A percentile compares a stretch with the other conserved stretches of the same genome.
phyloP scores from a whole-genome alignment of 495 filamentous ascomycete genomes.

The Bacidia gigantensis region DNA sequence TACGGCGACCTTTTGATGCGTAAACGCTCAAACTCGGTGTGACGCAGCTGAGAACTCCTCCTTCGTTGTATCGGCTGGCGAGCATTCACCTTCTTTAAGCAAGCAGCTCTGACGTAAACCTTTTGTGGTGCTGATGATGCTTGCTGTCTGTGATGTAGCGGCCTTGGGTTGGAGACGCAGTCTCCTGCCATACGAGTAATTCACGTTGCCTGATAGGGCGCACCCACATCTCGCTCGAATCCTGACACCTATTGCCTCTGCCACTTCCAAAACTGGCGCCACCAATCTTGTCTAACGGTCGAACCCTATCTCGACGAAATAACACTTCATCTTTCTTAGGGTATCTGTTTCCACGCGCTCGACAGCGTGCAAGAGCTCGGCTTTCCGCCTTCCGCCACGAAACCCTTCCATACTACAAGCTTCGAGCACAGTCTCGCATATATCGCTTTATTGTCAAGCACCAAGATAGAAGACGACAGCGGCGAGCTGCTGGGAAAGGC shows the following conservation, averaged over 20 bases:
- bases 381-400: constrained; percentile 58
- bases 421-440: constrained; percentile 56
- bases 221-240: neutral
- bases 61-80: no score
- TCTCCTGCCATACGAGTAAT: no score
- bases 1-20: no score
- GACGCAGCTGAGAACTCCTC: no score
- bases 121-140: no score
- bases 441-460: constrained; percentile 57
- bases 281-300: constrained; percentile 9
- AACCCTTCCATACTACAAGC: constrained; percentile 54
- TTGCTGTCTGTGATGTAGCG: no score
- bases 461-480: constrained; percentile 39
- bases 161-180: no score
- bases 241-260: neutral
- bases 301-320: constrained; percentile 11
- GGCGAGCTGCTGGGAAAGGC: constrained; percentile 28
- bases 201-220: no score
- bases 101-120: no score
- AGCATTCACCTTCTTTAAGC: no score
- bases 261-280: constrained; percentile 16
- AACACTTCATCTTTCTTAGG: constrained; percentile 36
- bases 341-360: constrained; percentile 42
- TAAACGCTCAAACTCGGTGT: no score
- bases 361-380: constrained; percentile 44